phyloP scores from a whole-genome alignment of 768 basidiomycete species.

The Phanerochaete sordida region DNA sequence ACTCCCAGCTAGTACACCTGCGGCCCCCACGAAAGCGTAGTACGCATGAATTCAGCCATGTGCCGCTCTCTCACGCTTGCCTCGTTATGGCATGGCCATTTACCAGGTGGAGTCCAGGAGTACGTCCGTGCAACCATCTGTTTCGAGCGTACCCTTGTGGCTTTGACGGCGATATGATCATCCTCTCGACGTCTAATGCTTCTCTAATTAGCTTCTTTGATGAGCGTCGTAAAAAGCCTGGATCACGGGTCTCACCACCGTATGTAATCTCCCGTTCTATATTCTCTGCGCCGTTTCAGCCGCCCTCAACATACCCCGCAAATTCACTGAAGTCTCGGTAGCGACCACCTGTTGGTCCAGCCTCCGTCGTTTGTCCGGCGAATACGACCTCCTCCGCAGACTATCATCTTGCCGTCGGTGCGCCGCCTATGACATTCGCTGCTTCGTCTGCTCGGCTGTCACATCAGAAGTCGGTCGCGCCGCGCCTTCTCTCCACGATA shows the following conservation, averaged over 20 bases:
- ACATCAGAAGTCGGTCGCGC: background rate
- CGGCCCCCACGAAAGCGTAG: background rate
- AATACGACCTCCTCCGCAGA: background rate
- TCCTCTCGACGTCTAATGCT: background rate
- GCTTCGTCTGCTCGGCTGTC: background rate
- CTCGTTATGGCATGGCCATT: too few relatives aligned
- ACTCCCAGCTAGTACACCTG: background rate
- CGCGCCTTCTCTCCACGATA: constrained; percentile 1
- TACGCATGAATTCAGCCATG: background rate
- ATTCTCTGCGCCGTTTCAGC: background rate
- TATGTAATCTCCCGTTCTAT: background rate
- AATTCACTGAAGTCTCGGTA: constrained; percentile 1
- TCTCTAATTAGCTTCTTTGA: constrained; percentile 2
- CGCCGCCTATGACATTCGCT: background rate
- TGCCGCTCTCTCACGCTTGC: background rate
- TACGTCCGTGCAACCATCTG: background rate
- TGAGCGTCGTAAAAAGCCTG: background rate
- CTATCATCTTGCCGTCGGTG: background rate
- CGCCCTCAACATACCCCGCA: background rate
- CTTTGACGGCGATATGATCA: constrained; percentile 3
- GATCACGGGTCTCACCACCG: background rate
- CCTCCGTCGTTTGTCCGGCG: background rate
- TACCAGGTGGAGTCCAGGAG: background rate
- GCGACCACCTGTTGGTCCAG: background rate
- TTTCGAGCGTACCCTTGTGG: background rate